phyloP scores from a whole-genome alignment of 768 basidiomycete genomes.

The Bullera alba region DNA sequence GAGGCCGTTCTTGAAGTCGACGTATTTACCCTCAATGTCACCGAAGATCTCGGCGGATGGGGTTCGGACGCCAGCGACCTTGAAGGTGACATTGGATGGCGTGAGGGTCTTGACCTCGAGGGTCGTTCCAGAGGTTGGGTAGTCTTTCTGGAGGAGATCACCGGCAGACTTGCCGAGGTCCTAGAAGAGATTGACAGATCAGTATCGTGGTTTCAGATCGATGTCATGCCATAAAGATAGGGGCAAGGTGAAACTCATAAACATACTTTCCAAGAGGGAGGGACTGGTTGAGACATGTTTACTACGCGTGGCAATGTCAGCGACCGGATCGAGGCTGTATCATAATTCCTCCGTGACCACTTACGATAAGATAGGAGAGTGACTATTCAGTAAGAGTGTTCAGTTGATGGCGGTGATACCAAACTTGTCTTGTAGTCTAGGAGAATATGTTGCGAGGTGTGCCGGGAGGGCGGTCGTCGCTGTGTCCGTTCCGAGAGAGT shows the following conservation, averaged over 20 bases:
- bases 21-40: conserved; percentile 93
- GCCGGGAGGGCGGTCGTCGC: too few species aligned
- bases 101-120: conserved; percentile 51
- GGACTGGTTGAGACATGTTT: conserved; percentile 78
- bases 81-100: conserved; percentile 79
- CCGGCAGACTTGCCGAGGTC: conserved; percentile 82
- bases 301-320: too few species aligned
- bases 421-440: too few species aligned
- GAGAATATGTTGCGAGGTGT: too few species aligned
- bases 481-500: too few species aligned
- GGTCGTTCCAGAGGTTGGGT: conserved; percentile 58
- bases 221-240: background rate
- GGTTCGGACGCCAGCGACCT: conserved; percentile 62
- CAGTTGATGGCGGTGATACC: too few species aligned
- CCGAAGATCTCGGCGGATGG: conserved; percentile 79
- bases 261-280: conserved; percentile 89
- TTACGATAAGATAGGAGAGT: too few species aligned
- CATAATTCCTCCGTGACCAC: too few species aligned
- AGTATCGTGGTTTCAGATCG: conserved; percentile 4
- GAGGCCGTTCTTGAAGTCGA: conserved; percentile 84
- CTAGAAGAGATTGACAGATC: conserved; percentile 12
- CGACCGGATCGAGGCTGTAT: too few species aligned
- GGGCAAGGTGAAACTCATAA: background rate
- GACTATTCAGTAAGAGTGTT: too few species aligned
- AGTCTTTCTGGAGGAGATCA: conserved; percentile 90